phyloP scores from a whole-genome alignment of 345 rosid genomes.

The Populus tremula region DNA sequence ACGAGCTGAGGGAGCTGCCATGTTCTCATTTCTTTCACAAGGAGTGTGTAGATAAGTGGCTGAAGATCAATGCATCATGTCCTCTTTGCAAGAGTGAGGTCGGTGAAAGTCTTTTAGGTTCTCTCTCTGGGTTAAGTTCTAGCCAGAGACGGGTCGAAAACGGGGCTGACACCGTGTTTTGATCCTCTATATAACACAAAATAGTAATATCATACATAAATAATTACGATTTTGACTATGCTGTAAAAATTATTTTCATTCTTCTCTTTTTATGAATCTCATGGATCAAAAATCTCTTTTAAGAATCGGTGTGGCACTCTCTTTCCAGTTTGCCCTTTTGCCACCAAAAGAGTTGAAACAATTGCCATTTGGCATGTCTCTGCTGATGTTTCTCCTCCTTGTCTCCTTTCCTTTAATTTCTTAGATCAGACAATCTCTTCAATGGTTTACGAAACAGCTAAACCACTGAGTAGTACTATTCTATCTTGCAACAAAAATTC shows the following conservation, averaged over 20 bases:
- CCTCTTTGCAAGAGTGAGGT: constrained; percentile 95
- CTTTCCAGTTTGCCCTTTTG: not conserved
- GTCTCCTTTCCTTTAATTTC: not conserved
- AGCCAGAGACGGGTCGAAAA: constrained; percentile 41
- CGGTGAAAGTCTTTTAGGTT: constrained; percentile 48
- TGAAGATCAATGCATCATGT: constrained; percentile 86
- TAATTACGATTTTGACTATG: constrained; percentile 2
- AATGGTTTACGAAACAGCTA: not conserved
- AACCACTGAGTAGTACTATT: not conserved
- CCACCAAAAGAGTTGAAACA: not conserved
- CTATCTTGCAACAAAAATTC: not conserved
- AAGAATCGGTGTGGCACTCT: not conserved
- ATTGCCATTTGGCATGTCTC: not conserved
- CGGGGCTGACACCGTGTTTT: constrained; percentile 32
- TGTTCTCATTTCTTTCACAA: constrained; percentile 90
- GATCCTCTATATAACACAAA: constrained; percentile 8
- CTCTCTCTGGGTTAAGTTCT: constrained; percentile 36
- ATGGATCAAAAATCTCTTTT: not conserved
- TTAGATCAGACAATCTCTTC: not conserved
- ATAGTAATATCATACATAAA: constrained; percentile 9
- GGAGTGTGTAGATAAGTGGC: constrained; percentile 97
- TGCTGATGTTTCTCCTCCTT: not conserved
- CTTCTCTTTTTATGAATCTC: not conserved
- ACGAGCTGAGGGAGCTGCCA: constrained; percentile 86
- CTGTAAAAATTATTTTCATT: constrained; percentile 10